These are phyloP conservation scores for Auriscalpium microsporum DNA, from an alignment of 768 basidiomycete genomes.

Conservation along the genomic window DNA sequence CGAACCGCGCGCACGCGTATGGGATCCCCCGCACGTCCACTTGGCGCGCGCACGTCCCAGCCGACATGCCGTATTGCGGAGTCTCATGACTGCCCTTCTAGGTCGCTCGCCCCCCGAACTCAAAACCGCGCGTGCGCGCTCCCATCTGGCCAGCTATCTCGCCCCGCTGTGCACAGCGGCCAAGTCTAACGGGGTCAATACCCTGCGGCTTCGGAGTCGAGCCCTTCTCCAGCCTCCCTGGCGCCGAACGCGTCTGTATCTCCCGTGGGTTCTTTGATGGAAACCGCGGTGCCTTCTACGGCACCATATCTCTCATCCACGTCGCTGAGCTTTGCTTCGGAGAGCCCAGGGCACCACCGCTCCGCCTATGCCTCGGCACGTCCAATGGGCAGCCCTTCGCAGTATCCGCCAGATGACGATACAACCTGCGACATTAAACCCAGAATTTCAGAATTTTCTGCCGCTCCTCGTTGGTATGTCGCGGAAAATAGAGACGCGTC, in stretches of 20 bases:
- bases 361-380: too few relatives aligned
- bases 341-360: too few relatives aligned
- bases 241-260: constrained; percentile 1
- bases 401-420: too few relatives aligned
- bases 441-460: too few relatives aligned
- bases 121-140: constrained; percentile 2
- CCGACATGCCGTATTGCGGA: background rate
- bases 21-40: too few relatives aligned
- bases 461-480: too few relatives aligned
- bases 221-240: constrained; percentile 12
- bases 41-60: background rate
- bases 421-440: too few relatives aligned
- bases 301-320: constrained; percentile 10
- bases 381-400: too few relatives aligned
- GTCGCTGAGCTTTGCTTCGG: background rate
- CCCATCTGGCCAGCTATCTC: constrained; percentile 7
- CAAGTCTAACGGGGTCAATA: constrained; percentile 7
- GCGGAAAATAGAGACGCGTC: too few relatives aligned
- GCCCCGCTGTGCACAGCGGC: constrained; percentile 10
- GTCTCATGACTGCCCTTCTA: background rate
- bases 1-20: too few relatives aligned
- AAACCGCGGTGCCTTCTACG: constrained; percentile 15
- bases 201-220: background rate
- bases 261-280: constrained; percentile 8
- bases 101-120: background rate